Evolutionary conservation across 192 early-diverging fungal genomes (phyloP).

Genomic region (Dispira parvispora): DNA sequence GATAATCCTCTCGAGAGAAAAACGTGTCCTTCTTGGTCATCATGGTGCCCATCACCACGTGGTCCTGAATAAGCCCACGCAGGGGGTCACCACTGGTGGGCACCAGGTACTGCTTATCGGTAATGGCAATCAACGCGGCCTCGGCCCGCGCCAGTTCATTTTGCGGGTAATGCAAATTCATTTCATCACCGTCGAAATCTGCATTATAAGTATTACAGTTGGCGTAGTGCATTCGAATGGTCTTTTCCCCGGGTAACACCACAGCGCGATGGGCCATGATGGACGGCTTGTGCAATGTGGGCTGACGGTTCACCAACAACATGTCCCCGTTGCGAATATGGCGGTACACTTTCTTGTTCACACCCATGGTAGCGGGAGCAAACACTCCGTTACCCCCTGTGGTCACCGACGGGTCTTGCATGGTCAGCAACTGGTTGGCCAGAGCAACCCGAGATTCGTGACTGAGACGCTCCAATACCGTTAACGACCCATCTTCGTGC

Average conservation of each 20-base stretch:
- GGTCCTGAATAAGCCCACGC: conserved; percentile 97
- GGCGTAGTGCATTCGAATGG: conserved; percentile 99
- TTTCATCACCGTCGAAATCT: conserved; percentile 99
- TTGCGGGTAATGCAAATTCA: conserved; percentile 99
- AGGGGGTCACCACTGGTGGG: conserved; percentile 94
- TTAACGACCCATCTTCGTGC: conserved; percentile 84
- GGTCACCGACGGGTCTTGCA: conserved; percentile 33
- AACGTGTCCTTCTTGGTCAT: conserved; percentile 79
- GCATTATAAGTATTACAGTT: conserved; percentile 86
- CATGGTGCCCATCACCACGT: conserved; percentile 91
- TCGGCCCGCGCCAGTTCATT: conserved; percentile 94
- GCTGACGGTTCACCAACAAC: conserved; percentile 95
- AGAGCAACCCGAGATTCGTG: conserved; percentile 80
- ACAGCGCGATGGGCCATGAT: conserved; percentile 96
- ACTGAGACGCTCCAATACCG: conserved; percentile 60
- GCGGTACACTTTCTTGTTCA: conserved; percentile 94
- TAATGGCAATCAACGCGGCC: conserved; percentile 86
- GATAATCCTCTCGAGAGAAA: conserved; percentile 75
- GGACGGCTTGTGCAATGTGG: conserved; percentile 97
- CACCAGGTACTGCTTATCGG: conserved; percentile 90
- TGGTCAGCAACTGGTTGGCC: conserved; percentile 83
- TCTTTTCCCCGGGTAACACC: conserved; percentile 90
- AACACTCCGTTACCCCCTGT: conserved; percentile 14
- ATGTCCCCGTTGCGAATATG: conserved; percentile 96
- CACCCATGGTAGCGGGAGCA: conserved; percentile 40